These are phyloP conservation scores for Vigna radiata DNA, from an alignment of 306 rosid species.

Conservation along the genomic window DNA sequence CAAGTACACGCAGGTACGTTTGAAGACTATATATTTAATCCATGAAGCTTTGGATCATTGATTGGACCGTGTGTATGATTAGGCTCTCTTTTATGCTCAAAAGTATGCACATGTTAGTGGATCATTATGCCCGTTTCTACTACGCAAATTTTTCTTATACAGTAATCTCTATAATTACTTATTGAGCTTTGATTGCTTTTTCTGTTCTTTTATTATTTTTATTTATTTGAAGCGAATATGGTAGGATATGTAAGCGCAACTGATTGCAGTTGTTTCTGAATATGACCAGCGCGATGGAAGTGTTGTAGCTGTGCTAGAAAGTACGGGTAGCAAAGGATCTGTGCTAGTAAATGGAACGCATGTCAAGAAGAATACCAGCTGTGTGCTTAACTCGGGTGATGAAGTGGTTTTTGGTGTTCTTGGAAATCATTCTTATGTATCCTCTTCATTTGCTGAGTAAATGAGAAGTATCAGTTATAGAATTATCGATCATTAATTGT, in stretches of 20 bases:
- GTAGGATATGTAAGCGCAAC: constrained; percentile 49
- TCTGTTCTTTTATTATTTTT: neutral
- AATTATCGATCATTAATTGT: neutral
- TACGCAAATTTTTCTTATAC: neutral
- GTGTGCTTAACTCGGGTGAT: constrained; percentile 80
- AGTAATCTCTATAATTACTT: neutral
- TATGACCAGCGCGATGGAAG: constrained; percentile 61
- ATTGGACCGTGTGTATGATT: constrained; percentile 10
- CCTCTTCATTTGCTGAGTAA: constrained; percentile 52
- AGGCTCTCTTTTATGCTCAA: constrained; percentile 13
- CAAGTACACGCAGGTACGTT: constrained; percentile 71
- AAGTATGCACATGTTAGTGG: neutral
- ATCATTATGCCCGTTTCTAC: neutral
- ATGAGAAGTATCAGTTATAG: neutral
- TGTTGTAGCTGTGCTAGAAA: constrained; percentile 72
- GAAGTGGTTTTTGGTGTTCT: constrained; percentile 74
- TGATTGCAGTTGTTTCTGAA: constrained; percentile 55
- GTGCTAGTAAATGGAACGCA: constrained; percentile 73
- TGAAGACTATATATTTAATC: neutral
- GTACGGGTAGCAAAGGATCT: constrained; percentile 77
- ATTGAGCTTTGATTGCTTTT: constrained; percentile 12
- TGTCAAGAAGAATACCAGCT: constrained; percentile 67
- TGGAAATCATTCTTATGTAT: constrained; percentile 87
- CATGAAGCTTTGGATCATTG: constrained; percentile 5
- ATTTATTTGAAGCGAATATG: constrained; percentile 39